Evolutionary conservation across 2,329 filamentous ascomycete species (phyloP), one percentile per base, ranked within the genome.

Genomic region (Colletotrichum cuscutae): DNA sequence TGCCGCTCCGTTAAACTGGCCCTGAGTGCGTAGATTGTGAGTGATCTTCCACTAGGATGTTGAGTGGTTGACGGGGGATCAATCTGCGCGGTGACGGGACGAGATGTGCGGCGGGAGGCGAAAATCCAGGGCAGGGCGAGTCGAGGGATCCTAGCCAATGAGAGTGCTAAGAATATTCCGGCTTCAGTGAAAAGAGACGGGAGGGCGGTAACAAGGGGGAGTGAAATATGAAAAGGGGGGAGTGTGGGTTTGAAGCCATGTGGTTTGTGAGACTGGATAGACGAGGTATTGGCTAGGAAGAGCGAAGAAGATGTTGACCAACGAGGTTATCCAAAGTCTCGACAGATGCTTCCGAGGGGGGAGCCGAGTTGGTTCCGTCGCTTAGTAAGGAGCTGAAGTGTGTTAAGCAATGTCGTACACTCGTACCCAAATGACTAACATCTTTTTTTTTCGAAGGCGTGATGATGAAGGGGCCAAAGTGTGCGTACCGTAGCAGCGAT

Each of bases 1-100:
- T 54, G 56, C 35, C 49, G 54, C 65, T 54, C 32, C 49, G 59
- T 35, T 8, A 32, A 70, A 42, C 54, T 70, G 6, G 54, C 28
- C 49, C 19, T n/a, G 62, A 42, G 13, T 57, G 69, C 54, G 6
- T 53, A 53, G 28, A 42, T 53, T 3, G 42, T 72, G 70, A 72
- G 32, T 72, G 70, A 72, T 72, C 60, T 70, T 49, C 70, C 35
- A 46, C 65, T 37, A 11, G 70, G 70, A 52, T 72, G 54, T 35
- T 11, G 46, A 42, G 6, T 58, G 53, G 30, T 49, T 58, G 65
- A 54, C 37, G 30, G 52, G 58, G 59, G 42, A 65, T 70, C 66
- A 52, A 56, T 65, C 42, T 57, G 70, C 42, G 60, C 53, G 54
- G 60, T 57, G 52, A 49, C 35, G 35, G 49, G 30, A 70, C 53